These are phyloP conservation scores for Calonectria honghensis DNA, from an alignment of 2,329 filamentous ascomycete genomes.

Conservation along the genomic window DNA sequence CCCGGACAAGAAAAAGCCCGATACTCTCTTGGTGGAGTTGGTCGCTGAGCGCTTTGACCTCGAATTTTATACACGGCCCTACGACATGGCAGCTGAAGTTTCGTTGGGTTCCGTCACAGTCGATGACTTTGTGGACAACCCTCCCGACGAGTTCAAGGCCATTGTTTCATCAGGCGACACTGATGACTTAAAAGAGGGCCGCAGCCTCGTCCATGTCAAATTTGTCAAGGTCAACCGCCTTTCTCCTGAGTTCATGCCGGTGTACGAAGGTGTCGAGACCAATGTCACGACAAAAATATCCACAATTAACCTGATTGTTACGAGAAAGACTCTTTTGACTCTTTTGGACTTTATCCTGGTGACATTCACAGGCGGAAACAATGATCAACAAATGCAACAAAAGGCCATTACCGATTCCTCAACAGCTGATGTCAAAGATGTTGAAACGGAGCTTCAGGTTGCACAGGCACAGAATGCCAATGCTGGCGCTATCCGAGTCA, in stretches of 20 bases:
- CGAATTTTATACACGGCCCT: constrained; percentile 90
- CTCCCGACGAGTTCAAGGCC: constrained; percentile 93
- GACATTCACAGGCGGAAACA: constrained; percentile 85
- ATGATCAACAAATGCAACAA: constrained; percentile 62
- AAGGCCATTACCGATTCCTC: constrained; percentile 64
- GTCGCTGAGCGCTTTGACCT: constrained; percentile 93
- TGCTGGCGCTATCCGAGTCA: constrained; percentile 90
- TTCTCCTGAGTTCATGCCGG: constrained; percentile 93
- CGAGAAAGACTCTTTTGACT: constrained; percentile 92
- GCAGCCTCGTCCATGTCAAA: constrained; percentile 91
- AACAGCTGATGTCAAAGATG: constrained; percentile 59
- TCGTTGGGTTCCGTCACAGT: constrained; percentile 90
- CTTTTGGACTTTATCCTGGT: constrained; percentile 94
- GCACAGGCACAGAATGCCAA: constrained; percentile 60
- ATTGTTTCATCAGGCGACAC: constrained; percentile 90
- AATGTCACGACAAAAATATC: constrained; percentile 94
- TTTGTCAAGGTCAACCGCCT: constrained; percentile 92
- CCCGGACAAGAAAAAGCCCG: constrained; percentile 82
- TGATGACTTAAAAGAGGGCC: constrained; percentile 83
- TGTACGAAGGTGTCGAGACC: constrained; percentile 94
- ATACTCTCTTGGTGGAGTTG: constrained; percentile 90
- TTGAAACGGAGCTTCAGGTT: constrained; percentile 60
- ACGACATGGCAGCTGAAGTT: constrained; percentile 95
- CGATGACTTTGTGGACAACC: constrained; percentile 95
- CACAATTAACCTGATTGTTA: constrained; percentile 97